Base-by-base conservation (phyloP, 2,329 filamentous ascomycete species). In the Pseudomassariella vexata region DNA sequence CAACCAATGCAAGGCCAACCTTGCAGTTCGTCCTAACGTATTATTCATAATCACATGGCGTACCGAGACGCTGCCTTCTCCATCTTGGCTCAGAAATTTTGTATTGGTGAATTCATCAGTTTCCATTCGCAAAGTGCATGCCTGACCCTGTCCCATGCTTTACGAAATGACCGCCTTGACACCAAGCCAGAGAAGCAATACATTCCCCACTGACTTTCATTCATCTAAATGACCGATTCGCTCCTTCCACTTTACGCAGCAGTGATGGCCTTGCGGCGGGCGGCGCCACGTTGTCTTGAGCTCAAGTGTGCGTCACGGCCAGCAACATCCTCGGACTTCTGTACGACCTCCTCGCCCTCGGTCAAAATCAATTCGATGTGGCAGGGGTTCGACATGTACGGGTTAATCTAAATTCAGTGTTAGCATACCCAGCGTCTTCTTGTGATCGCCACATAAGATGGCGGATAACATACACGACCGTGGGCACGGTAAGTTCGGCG, bases 301-400 rank as follows among this genome's bases (percentile, higher is more conserved):
- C 68, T 85, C 61, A 98, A 76, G 66, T 82, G 85, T 48, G 65
- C 57, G 42, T 82, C 75, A 53, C 79, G 78, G 56, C 72, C 70
- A 46, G 70, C 74, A 54, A 79, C 74, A 44, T 77, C 65, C 53
- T 81, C 75, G 44, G 80, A 81, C 83, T 98, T 98, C 73, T 89
- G 79, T 56, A 98, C 87, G 55, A 84, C 79, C 79, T 98, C 94
- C 62, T 94, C 85, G 58, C 77, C 88, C 80, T 98, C 94, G 62
- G 90, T 95, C 56, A 98, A 81, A 80, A 98, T 98, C 59, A 98
- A 76, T 78, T 98, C 94, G 69, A 98, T 95, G 83, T 98, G 92
- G 85, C 90, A 98, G 55, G 92, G 92, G 82, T 94, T 94, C 55
- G 89, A 95, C 94, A 98, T 96, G 82, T 96, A 98, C 47, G 92